phyloP scores from a whole-genome alignment of 2,329 filamentous ascomycete species.

The Grosmannia penicillata region DNA sequence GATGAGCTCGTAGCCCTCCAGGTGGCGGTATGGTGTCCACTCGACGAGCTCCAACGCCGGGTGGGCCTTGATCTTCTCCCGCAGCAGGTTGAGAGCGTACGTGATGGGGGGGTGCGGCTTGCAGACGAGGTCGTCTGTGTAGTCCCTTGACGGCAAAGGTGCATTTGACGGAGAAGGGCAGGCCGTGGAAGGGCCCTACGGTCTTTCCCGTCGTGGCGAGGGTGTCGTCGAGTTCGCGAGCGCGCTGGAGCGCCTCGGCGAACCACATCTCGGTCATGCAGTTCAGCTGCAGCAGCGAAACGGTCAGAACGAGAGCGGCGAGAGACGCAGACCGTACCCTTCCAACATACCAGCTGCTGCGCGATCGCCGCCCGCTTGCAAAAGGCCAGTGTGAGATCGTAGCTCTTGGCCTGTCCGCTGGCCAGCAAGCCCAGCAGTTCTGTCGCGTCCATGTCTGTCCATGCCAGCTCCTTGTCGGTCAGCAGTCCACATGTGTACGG shows the following conservation, averaged over 20 bases:
- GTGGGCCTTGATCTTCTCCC: background rate
- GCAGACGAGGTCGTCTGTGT: background rate
- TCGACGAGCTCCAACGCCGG: background rate
- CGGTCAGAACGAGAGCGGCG: background rate
- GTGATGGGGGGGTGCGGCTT: background rate
- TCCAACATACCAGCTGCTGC: slow-evolving; percentile 1
- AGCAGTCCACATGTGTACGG: background rate
- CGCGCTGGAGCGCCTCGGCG: background rate
- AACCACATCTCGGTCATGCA: background rate
- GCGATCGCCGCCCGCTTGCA: slow-evolving; percentile 1
- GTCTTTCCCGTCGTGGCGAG: background rate
- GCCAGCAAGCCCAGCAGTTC: background rate
- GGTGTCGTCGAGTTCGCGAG: background rate
- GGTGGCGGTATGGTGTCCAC: background rate
- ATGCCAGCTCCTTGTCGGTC: background rate
- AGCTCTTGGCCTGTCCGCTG: background rate
- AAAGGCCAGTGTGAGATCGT: slow-evolving; percentile 1
- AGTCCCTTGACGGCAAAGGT: background rate
- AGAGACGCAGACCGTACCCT: background rate
- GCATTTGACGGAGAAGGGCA: slow-evolving; percentile 1
- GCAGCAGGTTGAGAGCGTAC: background rate
- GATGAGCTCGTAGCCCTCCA: background rate
- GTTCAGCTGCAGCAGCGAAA: background rate
- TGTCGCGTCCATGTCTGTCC: slow-evolving; percentile 1
- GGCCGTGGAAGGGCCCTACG: slow-evolving; percentile 2